Percentiles rank a stretch among this genome's conserved stretches.
These are phyloP conservation scores for Trypanosoma conorhini DNA, from an alignment of 208 protist genomes.

Conservation along the genomic window DNA sequence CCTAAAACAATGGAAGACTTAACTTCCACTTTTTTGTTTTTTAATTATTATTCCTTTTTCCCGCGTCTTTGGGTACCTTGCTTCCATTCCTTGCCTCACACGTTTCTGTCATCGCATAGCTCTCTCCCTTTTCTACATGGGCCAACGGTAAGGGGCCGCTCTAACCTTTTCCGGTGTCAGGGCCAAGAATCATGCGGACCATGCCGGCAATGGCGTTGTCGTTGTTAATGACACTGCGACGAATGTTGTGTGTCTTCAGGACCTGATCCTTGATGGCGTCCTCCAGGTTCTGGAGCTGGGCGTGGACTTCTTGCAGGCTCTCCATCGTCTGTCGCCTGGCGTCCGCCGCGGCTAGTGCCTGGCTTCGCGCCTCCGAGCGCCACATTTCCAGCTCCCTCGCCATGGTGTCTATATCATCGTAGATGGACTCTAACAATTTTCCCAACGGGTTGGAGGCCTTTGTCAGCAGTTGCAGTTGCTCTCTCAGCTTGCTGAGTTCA, in stretches of 20 bases:
- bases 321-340: conserved; percentile 81
- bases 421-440: conserved; percentile 83
- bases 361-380: conserved; percentile 82
- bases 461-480: conserved; percentile 88
- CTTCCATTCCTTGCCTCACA: neutral
- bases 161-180: conserved; percentile 44
- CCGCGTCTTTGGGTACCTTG: neutral
- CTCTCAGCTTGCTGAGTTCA: conserved; percentile 78
- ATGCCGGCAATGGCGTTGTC: conserved; percentile 78
- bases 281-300: conserved; percentile 80
- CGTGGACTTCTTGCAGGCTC: conserved; percentile 79
- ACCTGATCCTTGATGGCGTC: conserved; percentile 89
- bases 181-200: conserved; percentile 82
- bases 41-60: conserved; percentile 5
- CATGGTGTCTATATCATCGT: conserved; percentile 92
- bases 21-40: neutral
- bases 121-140: conserved; percentile 3
- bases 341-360: conserved; percentile 76
- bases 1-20: neutral
- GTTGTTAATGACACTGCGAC: conserved; percentile 76
- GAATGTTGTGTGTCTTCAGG: conserved; percentile 83
- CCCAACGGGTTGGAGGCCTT: conserved; percentile 90
- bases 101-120: neutral
- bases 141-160: neutral
- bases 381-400: conserved; percentile 88